phyloP scores from a whole-genome alignment of 2,329 filamentous ascomycete species.

The Colletotrichum shisoi region DNA sequence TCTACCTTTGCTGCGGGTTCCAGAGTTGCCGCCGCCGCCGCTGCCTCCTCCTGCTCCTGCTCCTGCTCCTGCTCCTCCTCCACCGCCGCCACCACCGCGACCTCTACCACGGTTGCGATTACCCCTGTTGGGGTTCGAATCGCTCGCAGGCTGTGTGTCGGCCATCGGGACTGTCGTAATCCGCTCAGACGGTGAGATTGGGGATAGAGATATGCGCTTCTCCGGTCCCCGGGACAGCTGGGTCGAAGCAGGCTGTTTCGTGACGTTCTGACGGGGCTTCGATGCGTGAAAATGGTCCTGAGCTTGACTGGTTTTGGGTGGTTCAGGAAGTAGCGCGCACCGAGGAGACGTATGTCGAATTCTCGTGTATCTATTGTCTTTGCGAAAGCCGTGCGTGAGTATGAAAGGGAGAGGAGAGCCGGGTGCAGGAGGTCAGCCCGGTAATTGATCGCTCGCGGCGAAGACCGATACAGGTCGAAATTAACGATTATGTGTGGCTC shows the following conservation, averaged over 20 bases:
- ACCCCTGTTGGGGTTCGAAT: constrained; percentile 34
- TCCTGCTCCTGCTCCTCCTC: constrained; percentile 42
- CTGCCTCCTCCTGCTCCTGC: constrained; percentile 45
- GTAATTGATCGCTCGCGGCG: constrained; percentile 18
- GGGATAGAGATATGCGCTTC: background rate
- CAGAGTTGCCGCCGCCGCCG: constrained; percentile 39
- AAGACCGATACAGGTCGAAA: constrained; percentile 32
- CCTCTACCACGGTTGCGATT: constrained; percentile 38
- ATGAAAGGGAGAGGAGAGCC: background rate
- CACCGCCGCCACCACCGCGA: constrained; percentile 46
- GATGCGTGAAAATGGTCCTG: constrained; percentile 4
- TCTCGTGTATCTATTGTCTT: background rate
- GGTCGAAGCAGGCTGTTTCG: constrained; percentile 2
- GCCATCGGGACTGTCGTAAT: constrained; percentile 20
- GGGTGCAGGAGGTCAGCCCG: constrained; percentile 6
- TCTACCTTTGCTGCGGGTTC: constrained; percentile 32
- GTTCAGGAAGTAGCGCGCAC: background rate
- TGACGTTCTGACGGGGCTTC: background rate
- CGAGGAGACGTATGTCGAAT: background rate
- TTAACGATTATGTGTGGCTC: constrained; percentile 37
- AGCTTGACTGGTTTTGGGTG: background rate
- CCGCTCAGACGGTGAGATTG: too few species aligned
- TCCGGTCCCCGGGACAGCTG: background rate
- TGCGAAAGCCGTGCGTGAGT: background rate
- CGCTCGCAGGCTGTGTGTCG: constrained; percentile 22